Evolutionary conservation across 371 early-diverging fungal species (phyloP).

Genomic region (Mortierella sp.): DNA sequence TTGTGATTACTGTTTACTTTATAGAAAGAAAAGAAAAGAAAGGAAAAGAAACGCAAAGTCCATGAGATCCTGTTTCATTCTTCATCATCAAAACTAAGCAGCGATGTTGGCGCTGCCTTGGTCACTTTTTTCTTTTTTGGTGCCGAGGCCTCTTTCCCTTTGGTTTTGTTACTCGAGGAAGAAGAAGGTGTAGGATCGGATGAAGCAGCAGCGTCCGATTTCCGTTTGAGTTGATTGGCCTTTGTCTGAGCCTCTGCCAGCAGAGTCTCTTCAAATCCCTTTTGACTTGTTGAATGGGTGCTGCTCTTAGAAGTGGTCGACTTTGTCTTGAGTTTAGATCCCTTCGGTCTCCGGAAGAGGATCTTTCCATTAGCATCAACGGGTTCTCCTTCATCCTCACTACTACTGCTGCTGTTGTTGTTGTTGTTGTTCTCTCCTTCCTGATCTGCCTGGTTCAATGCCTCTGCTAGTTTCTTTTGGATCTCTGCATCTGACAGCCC

Average conservation of each 20-base stretch:
- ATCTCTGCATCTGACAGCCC: slow-evolving; percentile 49
- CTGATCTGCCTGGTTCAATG: slow-evolving; percentile 3
- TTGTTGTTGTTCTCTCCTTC: slow-evolving; percentile 5
- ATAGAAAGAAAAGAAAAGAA: too few relatives aligned
- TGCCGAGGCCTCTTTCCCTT: slow-evolving; percentile 26
- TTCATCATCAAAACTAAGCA: slow-evolving; percentile 44
- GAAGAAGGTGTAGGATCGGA: background rate
- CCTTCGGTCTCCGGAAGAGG: slow-evolving; percentile 40
- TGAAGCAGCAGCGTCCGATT: slow-evolving; percentile 11
- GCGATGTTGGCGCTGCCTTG: slow-evolving; percentile 15
- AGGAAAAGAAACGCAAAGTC: too few relatives aligned
- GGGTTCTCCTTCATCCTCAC: slow-evolving; percentile 33
- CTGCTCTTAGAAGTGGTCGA: background rate
- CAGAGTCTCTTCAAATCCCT: slow-evolving; percentile 33
- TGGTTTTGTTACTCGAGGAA: slow-evolving; percentile 4
- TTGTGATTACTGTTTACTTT: too few relatives aligned
- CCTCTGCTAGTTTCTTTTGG: slow-evolving; percentile 31
- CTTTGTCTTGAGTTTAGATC: slow-evolving; percentile 12
- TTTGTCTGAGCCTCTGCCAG: slow-evolving; percentile 21
- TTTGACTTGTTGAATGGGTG: slow-evolving; percentile 8
- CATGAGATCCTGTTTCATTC: slow-evolving; percentile 17
- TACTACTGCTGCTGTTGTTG: slow-evolving; percentile 8
- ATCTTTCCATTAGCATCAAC: slow-evolving; percentile 47
- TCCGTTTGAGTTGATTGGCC: slow-evolving; percentile 21
- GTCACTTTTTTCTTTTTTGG: slow-evolving; percentile 51